Evolutionary conservation across 2,329 filamentous ascomycete genomes (phyloP).

Genomic region (Lasiodiplodia theobromae): DNA sequence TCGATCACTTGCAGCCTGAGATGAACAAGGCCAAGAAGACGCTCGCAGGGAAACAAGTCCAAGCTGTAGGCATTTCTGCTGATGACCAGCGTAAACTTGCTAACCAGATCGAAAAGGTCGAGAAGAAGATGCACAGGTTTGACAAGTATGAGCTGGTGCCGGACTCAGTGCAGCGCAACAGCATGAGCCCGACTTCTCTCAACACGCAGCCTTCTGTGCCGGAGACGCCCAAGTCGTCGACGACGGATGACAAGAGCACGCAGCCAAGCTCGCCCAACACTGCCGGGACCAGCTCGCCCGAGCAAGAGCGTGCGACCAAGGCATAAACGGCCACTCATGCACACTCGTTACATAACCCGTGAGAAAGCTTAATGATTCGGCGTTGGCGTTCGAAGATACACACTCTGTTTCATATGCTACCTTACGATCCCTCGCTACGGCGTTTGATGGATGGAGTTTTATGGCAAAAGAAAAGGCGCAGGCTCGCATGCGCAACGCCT

Average conservation of each 20-base stretch:
- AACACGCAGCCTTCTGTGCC: constrained; percentile 26
- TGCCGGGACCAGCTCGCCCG: constrained; percentile 14
- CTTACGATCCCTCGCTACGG: constrained; percentile 27
- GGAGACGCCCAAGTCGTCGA: constrained; percentile 26
- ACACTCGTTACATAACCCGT: constrained; percentile 23
- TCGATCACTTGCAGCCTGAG: constrained; percentile 52
- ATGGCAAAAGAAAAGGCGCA: constrained; percentile 24
- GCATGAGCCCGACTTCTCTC: constrained; percentile 26
- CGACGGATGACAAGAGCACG: constrained; percentile 28
- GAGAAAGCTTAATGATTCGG: constrained; percentile 11
- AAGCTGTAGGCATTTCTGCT: constrained; percentile 42
- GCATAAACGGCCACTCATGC: neutral
- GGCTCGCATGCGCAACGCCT: constrained; percentile 14
- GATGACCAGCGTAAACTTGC: constrained; percentile 29
- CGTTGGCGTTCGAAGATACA: constrained; percentile 28
- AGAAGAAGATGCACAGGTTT: constrained; percentile 58
- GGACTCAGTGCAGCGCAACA: constrained; percentile 37
- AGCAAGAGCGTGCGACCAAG: neutral
- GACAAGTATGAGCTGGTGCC: constrained; percentile 41
- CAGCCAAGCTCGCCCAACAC: constrained; percentile 23
- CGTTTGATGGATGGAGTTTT: constrained; percentile 29
- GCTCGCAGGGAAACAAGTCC: constrained; percentile 54
- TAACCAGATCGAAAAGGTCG: constrained; percentile 42
- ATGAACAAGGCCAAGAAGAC: constrained; percentile 53
- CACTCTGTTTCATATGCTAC: constrained; percentile 28